Evolutionary conservation across 495 filamentous ascomycete species (phyloP), one percentile per base, ranked within the genome.

Genomic region (Bacidia rubella): DNA sequence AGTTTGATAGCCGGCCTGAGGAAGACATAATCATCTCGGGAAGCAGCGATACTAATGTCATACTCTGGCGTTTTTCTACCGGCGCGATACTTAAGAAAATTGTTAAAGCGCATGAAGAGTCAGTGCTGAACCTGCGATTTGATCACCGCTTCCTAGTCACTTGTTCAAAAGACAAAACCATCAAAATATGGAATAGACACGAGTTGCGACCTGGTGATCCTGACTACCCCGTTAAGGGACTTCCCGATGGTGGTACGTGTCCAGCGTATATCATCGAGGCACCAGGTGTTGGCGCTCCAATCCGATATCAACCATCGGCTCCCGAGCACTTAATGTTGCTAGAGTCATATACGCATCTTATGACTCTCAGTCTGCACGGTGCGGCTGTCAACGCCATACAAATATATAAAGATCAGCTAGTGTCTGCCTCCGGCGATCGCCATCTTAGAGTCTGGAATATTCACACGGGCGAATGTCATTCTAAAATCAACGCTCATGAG

Each of bases 311-410:
- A 32, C 52, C 44, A 21, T 45, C 42, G 21, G 51, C 5, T 21
- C 44, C 49, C 7, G 46, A 59, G 25, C 40, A 57, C 49, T 41
- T 43, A 27, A 35, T 41, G 52, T 29, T 62, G 21, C 51, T 75
- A 15, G 58, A 65, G 27, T 72, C 84, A 3, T 95, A 85, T 66
- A 79, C 78, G n/a, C 76, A 86, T 52, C 75, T 97, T 22, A 86
- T 83, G 70, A 77, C 70, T 9, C 72, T 97, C 17, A 74, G 82
- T 44, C 88, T 89, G 1, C 92, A 99, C 62, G 72, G 74, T 24
- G 93, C 92, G 2, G 92, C 92, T 15, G 90, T 99, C 49, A 99
- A 99, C 65, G 90, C 92, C 2, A 89, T 99, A 42, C 87, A 95
- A 61, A 85, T 99, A 32, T 78, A 85, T 57, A 83, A 81, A 7